Base-by-base conservation (phyloP, 768 basidiomycete genomes). In the Xerocomellus dryophilus region DNA sequence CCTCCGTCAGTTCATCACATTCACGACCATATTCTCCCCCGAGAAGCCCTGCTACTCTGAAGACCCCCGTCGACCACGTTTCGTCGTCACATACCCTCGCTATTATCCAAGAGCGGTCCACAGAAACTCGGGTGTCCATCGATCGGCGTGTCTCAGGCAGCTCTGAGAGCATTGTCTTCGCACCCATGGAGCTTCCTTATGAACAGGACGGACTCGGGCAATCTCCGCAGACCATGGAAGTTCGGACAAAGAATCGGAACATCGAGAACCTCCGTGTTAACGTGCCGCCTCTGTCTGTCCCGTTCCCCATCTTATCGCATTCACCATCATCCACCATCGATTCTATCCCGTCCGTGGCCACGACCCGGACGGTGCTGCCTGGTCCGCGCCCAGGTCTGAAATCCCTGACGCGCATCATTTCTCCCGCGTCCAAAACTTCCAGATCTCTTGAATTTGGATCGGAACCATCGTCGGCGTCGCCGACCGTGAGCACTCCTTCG, bases 101-200 rank as follows among this genome's bases (percentile, higher is more conserved):
- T 42, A 72, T 78, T 20, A 78, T 76, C 8, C 68, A 74, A 54
- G 78, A 79, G 53, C 61, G 65, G 36, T 49, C 58, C 23, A 21
- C 48, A 4, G 71, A 67, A 45, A 65, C 59, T 12, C 61, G 53
- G 20, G 52, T 49, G n/a, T 29, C 56, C 0, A 36, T 31, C 3
- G 15, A 42, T 35, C 54, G 57, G 3, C 56, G 38, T 35, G 32
- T 20, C 11, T 71, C 69, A 15, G 50, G 58, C 18, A 51, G 50
- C 10, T 64, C 67, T 2, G 62, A 56, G 8, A 69, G 63, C 47
- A 60, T 63, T 21, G 14, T 65, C 21, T 69, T 66, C 29, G 52
- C 66, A 31, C 60, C 57, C 35, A 54, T 36, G 12, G 61, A 64
- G 23, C 49, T 32, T 40, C 29, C 58, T 43, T 49, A 36, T 36